phyloP scores from a whole-genome alignment of 306 rosid genomes.

The Castanea crenata region DNA sequence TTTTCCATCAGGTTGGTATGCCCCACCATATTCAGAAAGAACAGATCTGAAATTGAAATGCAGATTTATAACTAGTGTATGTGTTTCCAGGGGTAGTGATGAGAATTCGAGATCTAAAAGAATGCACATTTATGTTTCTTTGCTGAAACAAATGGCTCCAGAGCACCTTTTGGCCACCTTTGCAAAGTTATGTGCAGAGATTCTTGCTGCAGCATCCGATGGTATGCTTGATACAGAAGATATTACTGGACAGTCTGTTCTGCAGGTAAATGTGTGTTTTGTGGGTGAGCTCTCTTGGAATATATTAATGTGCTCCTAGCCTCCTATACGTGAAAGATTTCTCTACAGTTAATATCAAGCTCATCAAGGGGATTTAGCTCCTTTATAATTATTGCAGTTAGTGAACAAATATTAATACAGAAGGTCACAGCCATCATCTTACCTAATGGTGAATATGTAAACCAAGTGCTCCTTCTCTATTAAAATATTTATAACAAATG shows the following conservation, averaged over 20 bases:
- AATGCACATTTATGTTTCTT: slow-evolving; percentile 82
- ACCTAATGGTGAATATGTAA: neutral
- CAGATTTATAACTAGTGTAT: slow-evolving; percentile 10
- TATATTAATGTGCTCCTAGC: neutral
- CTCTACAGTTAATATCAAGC: neutral
- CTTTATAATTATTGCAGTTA: neutral
- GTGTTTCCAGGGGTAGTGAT: slow-evolving; percentile 62
- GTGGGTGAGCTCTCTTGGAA: neutral
- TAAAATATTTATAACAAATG: no score
- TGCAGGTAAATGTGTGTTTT: slow-evolving; percentile 49
- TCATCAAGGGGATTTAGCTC: neutral
- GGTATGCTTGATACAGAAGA: slow-evolving; percentile 75
- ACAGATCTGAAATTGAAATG: slow-evolving; percentile 5
- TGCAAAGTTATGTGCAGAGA: slow-evolving; percentile 87
- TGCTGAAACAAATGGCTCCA: slow-evolving; percentile 92
- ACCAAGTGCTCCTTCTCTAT: neutral
- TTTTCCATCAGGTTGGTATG: slow-evolving; percentile 63
- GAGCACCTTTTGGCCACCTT: slow-evolving; percentile 92
- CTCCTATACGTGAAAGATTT: neutral
- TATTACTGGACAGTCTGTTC: slow-evolving; percentile 68
- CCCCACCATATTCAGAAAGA: slow-evolving; percentile 8
- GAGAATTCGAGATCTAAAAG: slow-evolving; percentile 74
- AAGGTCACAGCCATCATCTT: neutral
- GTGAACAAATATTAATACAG: neutral
- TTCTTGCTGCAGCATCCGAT: slow-evolving; percentile 91